Evolutionary conservation across 371 early-diverging fungal species (phyloP).

Genomic region (Blakeslea trispora): DNA sequence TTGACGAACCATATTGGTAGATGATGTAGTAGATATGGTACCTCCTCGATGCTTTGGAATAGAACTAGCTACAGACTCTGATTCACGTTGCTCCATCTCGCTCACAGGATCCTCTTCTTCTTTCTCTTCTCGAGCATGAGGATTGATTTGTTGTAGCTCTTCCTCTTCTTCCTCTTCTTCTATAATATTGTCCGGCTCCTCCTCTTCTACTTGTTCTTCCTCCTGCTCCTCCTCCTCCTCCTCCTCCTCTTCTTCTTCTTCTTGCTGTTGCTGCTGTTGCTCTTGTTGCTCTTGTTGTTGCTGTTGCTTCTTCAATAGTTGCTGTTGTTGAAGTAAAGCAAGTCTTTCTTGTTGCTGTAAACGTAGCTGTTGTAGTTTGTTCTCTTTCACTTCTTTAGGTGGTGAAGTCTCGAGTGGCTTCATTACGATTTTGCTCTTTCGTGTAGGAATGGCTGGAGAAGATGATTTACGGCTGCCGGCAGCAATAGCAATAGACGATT

Average conservation of each 20-base stretch:
- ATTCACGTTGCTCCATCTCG: background rate
- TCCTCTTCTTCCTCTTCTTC: slow-evolving; percentile 17
- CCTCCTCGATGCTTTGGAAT: slow-evolving; percentile 7
- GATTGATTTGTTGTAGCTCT: slow-evolving; percentile 18
- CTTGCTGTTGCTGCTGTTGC: slow-evolving; percentile 1
- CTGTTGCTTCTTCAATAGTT: slow-evolving; percentile 11
- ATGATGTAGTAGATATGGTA: slow-evolving; percentile 11
- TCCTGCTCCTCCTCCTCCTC: slow-evolving; percentile 9
- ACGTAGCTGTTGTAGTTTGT: slow-evolving; percentile 28
- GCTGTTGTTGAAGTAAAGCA: slow-evolving; percentile 8
- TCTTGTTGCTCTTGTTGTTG: slow-evolving; percentile 6
- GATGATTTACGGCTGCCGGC: slow-evolving; percentile 7
- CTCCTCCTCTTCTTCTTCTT: slow-evolving; percentile 21
- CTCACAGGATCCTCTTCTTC: slow-evolving; percentile 14
- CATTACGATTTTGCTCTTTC: slow-evolving; percentile 14
- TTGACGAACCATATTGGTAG: slow-evolving; percentile 10
- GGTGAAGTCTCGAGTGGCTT: slow-evolving; percentile 8
- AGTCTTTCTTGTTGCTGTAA: slow-evolving; percentile 23
- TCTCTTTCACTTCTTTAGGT: slow-evolving; percentile 22
- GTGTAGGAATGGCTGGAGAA: slow-evolving; percentile 14
- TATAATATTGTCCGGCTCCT: slow-evolving; percentile 4
- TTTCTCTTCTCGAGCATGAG: slow-evolving; percentile 9
- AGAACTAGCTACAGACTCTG: background rate
- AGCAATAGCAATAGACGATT: slow-evolving; percentile 2
- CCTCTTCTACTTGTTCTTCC: slow-evolving; percentile 18